Evolutionary conservation across 495 filamentous ascomycete species (phyloP), one percentile per base, ranked within the genome.

Genomic region (Cercophora scortea): DNA sequence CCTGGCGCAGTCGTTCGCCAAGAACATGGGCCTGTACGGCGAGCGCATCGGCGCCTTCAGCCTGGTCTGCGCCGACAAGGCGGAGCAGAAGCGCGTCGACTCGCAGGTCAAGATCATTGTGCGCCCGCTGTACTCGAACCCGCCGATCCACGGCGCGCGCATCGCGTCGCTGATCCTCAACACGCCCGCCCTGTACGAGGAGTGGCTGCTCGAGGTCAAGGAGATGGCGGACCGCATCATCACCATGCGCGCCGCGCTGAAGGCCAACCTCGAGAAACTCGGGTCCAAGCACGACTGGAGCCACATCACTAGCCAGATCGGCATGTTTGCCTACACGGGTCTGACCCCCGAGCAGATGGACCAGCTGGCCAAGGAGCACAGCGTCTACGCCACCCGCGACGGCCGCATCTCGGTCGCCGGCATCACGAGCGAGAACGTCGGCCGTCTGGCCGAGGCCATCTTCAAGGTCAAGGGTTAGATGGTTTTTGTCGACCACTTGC

Each of bases 1-100:
- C 63, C 82, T 98, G 55, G 84, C 88, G 61, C 93, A 98, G 78
- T 91, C 87, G 49, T 98, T 98, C 71, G 93, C 93, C 68, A 98
- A 98, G 88, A 98, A 98, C 81, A 98, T 98, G 93, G 93, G 93
- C 72, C 87, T 98, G 56, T 98, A 98, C 66, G 93, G 93, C 67
- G 93, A 98, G 79, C 92, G 93, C 75, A 90, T 95, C 49, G 93
- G 93, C 63, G 91, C 90, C 51, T 98, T 98, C 82, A 95, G 89
- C 50, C 81, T 97, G 51, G 84, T 96, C 56, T 87, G 86, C 67
- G 87, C 81, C 49, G 83, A 83, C 46, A 75, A 84, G 54, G 92
- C 88, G 59, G 93, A 97, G 83, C 90, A 89, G 81, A 93, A 89
- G 78, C 89, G 92, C 50, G 82, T 98, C 50, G 93, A 97, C 62